Base-by-base conservation (phyloP, 2,329 filamentous ascomycete species). In the Proliferodiscus dingleyae region DNA sequence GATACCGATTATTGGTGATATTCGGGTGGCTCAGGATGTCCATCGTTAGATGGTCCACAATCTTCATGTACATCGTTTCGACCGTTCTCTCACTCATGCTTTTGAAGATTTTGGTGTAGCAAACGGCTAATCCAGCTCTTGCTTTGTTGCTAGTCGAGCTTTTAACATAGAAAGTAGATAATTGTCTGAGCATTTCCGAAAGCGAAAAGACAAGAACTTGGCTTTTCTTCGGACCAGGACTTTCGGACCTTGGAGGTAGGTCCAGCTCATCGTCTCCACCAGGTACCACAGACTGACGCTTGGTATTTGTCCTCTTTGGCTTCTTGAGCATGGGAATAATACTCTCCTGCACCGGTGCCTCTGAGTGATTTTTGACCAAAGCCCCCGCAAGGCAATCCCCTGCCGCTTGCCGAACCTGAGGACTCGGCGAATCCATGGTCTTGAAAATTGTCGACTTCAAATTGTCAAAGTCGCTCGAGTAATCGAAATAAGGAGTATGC, bases 381-480 rank as follows among this genome's bases (percentile, higher is more conserved):
- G 82, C 80, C 50, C 88, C 81, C 8, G 89, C 86, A 47, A 97
- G 74, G 62, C 87, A 91, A 45, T 89, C 87, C 5, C 89, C 90
- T 3, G 89, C 89, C 2, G 90, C 87, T 66, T 91, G 87, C 49
- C 93, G 80, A 41, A 95, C 88, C 22, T 83, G 76, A 1, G 82
- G 69, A 39, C 83, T 86, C 1, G 81, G 67, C 28, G 84, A 90
- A 57, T 98, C 93, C 49, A 94, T 84, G 0, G 85, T 78, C 66
- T 95, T 97, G 77, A 89, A 93, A 13, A 94, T 71, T 5, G 85
- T 80, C 26, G 78, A 78, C 66, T 91, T 89, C 16, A 97, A 68
- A 63, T 86, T 89, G 56, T 98, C 93, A 61, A 95, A 95, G 62
- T 98, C 93, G 63, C 77, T 83, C 11, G 85, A 81, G 60, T 94